These are phyloP conservation scores for Thermomucor indicae-seudaticae DNA, from an alignment of 371 early-diverging fungal species.

Conservation along the genomic window DNA sequence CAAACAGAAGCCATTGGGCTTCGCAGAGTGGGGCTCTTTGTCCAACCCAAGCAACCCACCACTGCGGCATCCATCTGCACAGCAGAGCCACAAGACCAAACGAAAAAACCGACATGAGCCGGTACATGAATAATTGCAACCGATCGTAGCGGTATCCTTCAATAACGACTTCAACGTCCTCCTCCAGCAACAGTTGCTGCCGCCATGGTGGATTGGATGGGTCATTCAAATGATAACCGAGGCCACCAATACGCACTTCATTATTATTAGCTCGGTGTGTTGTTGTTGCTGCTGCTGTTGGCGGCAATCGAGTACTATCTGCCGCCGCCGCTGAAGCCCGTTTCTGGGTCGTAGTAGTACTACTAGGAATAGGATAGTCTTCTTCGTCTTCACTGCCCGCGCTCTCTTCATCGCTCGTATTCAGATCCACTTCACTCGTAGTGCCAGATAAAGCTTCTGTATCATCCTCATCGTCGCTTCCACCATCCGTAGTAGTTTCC, in stretches of 20 bases:
- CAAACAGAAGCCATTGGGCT: conserved; percentile 69
- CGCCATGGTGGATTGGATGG: conserved; percentile 9
- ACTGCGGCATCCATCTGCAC: conserved; percentile 80
- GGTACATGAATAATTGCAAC: conserved; percentile 49
- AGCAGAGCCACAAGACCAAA: conserved; percentile 72
- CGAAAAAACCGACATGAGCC: conserved; percentile 59
- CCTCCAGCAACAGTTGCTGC: conserved; percentile 28
- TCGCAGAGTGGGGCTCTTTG: conserved; percentile 50
- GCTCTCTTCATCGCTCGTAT: conserved; percentile 27
- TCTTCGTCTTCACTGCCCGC: conserved; percentile 34
- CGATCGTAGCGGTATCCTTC: conserved; percentile 59
- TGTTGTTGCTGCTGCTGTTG: no score
- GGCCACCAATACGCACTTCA: conserved; percentile 8
- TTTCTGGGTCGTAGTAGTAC: not conserved
- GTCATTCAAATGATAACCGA: conserved; percentile 1
- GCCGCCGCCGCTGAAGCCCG: no score
- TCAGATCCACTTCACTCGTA: conserved; percentile 18
- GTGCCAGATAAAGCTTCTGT: no score
- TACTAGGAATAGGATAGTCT: conserved; percentile 10
- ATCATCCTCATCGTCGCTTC: conserved; percentile 11
- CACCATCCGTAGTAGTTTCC: conserved; percentile 7
- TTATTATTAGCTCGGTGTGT: no score
- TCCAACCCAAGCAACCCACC: conserved; percentile 69
- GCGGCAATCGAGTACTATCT: no score
- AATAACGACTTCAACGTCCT: conserved; percentile 52